Evolutionary conservation across 805 yeast species (phyloP), one percentile per base, ranked within the genome.

Genomic region (Saturnispora besseyi): DNA sequence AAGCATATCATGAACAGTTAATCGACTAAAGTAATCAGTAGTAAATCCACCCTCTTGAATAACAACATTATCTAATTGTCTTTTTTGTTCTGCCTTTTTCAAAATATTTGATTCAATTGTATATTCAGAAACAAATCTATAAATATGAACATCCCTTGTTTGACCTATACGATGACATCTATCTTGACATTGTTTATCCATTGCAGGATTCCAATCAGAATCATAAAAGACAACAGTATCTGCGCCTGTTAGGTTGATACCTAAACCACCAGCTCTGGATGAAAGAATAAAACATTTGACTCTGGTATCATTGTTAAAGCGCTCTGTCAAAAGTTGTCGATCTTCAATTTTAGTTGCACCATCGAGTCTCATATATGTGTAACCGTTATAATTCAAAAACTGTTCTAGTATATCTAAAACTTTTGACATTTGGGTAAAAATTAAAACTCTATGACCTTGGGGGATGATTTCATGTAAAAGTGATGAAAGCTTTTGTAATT

Each of bases 121-220:
- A 69, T 79, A 88, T 68, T 93, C 99, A 28, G 96, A 86, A 26
- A 93, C 98, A 66, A 93, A 85, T 53, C 99, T 74, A 70, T 95
- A 93, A 51, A 93, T 93, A 65, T 93, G 99, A 33, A 93, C 99
- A 63, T 93, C 99, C 61, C 99, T 76, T 15, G 95, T 88, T 66
- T 93, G 99, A 6, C 99, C 99, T 64, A 93, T 93, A 73, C 99
- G 84, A 65, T 93, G 99, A 69, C 98, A 93, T 66, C 99, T 82
- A 68, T 93, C 99, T 67, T 93, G 99, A 69, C 99, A 93, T 68
- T 93, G 99, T 62, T 89, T 88, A 65, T 93, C 99, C 97, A 93
- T 93, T 1, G 98, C 96, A 2, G 99, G 99, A 63, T 93, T 93
- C 99, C 99, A 91, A 67, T 91, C 99, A 2, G 96, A 88, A 67